Percentiles rank a stretch among this genome's conserved stretches.
These are phyloP conservation scores for Mucor plumbeus DNA, from an alignment of 371 early-diverging fungal genomes.

Conservation along the genomic window DNA sequence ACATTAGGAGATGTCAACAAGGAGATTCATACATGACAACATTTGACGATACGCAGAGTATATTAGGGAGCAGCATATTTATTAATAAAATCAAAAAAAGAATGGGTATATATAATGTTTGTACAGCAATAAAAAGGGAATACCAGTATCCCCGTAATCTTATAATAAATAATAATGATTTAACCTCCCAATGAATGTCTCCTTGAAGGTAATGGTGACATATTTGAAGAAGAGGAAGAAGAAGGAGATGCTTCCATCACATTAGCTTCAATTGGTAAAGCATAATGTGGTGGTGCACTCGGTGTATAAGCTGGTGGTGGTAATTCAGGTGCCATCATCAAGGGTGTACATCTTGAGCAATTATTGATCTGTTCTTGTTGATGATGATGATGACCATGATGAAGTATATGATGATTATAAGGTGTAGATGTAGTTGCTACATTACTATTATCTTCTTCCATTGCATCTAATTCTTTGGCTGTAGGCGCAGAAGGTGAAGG, in stretches of 20 bases:
- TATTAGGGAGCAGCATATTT: not conserved
- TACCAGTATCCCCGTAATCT: slow-evolving; percentile 12
- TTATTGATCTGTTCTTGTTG: not conserved
- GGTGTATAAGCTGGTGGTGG: slow-evolving; percentile 46
- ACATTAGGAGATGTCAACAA: not conserved
- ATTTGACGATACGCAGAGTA: not conserved
- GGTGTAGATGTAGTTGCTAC: not conserved
- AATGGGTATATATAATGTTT: slow-evolving; percentile 5
- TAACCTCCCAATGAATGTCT: slow-evolving; percentile 27
- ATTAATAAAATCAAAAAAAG: not conserved
- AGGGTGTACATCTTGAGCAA: slow-evolving; percentile 20
- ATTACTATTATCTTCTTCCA: slow-evolving; percentile 18
- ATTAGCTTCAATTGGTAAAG: slow-evolving; percentile 23
- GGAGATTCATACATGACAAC: slow-evolving; percentile 1
- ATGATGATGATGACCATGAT: slow-evolving; percentile 9
- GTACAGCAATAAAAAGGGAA: slow-evolving; percentile 1
- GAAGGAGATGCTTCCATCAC: slow-evolving; percentile 1
- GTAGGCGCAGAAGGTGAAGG: slow-evolving; percentile 40
- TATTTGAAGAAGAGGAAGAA: not conserved
- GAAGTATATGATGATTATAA: not conserved
- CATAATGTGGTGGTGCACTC: slow-evolving; percentile 39
- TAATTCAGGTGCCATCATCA: slow-evolving; percentile 23
- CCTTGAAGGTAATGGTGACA: slow-evolving; percentile 16
- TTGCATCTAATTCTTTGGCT: slow-evolving; percentile 37
- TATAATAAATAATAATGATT: not conserved